Percentiles rank a stretch among this genome's conserved stretches.
Conservation (phyloP, 441 rosid genomes). For the Biscutella laevigata region DNA sequence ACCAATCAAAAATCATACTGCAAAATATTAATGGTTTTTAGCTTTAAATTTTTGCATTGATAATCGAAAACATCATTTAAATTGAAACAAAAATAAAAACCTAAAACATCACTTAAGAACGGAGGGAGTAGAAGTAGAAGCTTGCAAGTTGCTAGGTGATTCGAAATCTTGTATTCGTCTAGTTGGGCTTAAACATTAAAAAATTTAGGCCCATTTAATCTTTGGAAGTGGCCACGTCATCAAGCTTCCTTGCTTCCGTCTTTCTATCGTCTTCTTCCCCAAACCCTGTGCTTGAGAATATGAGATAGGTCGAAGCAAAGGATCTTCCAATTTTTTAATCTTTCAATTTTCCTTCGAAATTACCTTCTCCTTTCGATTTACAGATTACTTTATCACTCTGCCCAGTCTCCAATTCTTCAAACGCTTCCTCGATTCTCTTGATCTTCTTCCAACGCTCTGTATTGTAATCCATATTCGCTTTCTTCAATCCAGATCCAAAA, state of each 20-base stretch:
- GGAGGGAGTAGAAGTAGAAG: too few relatives aligned
- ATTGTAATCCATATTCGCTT: not conserved
- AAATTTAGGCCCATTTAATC: slow-evolving; percentile 3
- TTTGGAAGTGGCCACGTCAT: slow-evolving; percentile 12
- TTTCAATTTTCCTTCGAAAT: not conserved
- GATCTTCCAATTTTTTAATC: not conserved
- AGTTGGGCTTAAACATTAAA: slow-evolving; percentile 1
- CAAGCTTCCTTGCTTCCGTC: slow-evolving; percentile 15
- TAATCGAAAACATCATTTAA: too few relatives aligned
- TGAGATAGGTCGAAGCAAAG: slow-evolving; percentile 11
- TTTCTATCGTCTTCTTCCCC: slow-evolving; percentile 12
- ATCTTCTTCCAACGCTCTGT: not conserved
- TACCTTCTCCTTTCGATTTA: not conserved
- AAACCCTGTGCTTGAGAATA: slow-evolving; percentile 5
- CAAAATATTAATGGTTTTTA: too few relatives aligned
- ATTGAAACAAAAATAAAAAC: too few relatives aligned
- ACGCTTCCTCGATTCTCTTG: slow-evolving; percentile 1
- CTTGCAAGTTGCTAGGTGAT: too few relatives aligned
- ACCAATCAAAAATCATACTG: too few relatives aligned
- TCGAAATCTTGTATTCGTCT: too few relatives aligned
- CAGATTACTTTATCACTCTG: too few relatives aligned
- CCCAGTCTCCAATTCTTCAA: not conserved
- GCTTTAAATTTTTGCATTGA: too few relatives aligned
- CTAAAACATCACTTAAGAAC: too few relatives aligned
- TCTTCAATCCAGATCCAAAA: not conserved